Evolutionary conservation across 495 filamentous ascomycete genomes (phyloP), one percentile per base, ranked within the genome.

Genomic region (Penicillium subrubescens): DNA sequence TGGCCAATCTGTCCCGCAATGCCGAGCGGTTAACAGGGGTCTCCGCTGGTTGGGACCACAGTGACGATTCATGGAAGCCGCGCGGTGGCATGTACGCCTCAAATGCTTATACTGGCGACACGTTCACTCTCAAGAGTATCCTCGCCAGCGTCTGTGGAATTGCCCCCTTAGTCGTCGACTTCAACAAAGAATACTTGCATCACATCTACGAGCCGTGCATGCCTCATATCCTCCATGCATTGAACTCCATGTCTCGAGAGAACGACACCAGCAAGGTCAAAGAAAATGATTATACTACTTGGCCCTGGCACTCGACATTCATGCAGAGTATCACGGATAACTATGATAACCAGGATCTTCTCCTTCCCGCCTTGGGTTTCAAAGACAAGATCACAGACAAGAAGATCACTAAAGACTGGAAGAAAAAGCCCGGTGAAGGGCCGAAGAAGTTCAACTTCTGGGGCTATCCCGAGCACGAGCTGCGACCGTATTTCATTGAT

Each of bases 161-260:
- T 55, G 66, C 65, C 12, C 79, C 79, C 3, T 63, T 82, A 52
- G 73, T 77, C 6, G 76, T 75, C 11, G 79, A 82, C 55, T 82
- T 82, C 55, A 76, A 77, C 37, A 64, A 66, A 11, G 79, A 82
- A 55, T 73, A 72, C 21, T 61, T 71, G 43, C 60, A 75, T 39
- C 75, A 78, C 19, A 78, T 80, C 39, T 81, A 82, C 53, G 75
- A 82, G 61, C 79, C 79, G 1, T 82, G 79, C 60, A 66, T 81
- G 33, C 72, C 79, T 3, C 79, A 81, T 12, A 65, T 82, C 27
- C 55, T 82, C 6, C 64, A 68, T 15, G 68, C 76, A 12, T 63
- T 82, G 39, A 71, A 73, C 31, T 41, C 64, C n/a, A 48, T 74
- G 50, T 65, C 35, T 67, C 76, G 10, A 10, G 29, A 39, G 1